Evolutionary conservation across 441 rosid species (phyloP), one percentile per base, ranked within the genome.

Genomic region (Dalechampia spathulata): DNA sequence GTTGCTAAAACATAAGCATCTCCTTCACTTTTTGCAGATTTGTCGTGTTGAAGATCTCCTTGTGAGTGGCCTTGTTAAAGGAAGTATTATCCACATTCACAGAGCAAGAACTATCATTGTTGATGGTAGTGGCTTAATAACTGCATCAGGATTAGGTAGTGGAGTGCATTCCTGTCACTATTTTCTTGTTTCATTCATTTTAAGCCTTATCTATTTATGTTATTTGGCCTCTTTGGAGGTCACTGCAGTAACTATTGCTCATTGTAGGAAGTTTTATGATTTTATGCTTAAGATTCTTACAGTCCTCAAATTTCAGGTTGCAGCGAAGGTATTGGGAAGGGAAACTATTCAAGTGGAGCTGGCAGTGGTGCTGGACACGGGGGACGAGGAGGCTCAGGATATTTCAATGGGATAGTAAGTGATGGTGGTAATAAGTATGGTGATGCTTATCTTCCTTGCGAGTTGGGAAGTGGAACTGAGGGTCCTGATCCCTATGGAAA

Each of bases 361-460:
- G 96, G 99, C 57, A 83, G 99, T 73, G 99, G 97, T 58, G 97
- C 97, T 64, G 97, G 99, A 60, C 99, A 94, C 58, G 97, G 99
- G 25, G 99, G 99, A 63, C 66, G 81, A 64, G 99, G 99, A 58
- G 99, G 99, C 55, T 81, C 95, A 57, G 99, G 99, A 63, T 76
- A 71, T 74, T 94, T 76, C 77, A 81, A 90, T 56, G 97, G 97
- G 55, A 81, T 79, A 62, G 72, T 83, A 60, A 79, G 89, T 71
- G 77, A 65, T 61, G 97, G 99, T 68, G 99, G 99, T 66, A 78
- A 73, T 60, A 71, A 74, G 57, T 94, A 94, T 61, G 99, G 99
- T 21, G 76, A 75, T 76, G 85, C 96, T 42, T 86, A 80, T 73
- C 83, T 94, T 72, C 99, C 99, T 45, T 94, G 99, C 40, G 97